Conservation (phyloP, 257 asterid species). For the Jaltomata sinuosa region DNA sequence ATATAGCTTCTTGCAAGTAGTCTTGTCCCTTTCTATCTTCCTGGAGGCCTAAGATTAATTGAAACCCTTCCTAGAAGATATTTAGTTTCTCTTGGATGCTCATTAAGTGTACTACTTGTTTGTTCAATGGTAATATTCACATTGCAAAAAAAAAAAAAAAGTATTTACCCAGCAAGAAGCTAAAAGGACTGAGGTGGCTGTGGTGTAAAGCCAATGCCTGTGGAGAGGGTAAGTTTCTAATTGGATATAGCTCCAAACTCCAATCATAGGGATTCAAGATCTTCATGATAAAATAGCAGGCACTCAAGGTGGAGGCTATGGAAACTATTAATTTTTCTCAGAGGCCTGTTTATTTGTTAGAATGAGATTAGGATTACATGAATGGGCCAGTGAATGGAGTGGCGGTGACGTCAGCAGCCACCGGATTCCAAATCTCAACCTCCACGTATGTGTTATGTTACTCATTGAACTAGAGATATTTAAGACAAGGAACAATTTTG, state of each 20-base stretch:
- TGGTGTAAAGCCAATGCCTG: not conserved
- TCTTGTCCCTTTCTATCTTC: no score
- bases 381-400: not conserved
- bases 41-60: no score
- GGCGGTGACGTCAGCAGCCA: not conserved
- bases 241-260: not conserved
- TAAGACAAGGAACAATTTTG: not conserved
- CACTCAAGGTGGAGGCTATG: not conserved
- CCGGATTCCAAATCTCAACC: not conserved
- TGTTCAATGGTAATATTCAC: no score
- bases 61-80: no score
- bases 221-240: not conserved
- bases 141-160: no score
- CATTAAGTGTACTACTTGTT: no score
- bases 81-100: no score
- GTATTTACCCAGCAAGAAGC: not conserved
- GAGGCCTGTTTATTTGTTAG: not conserved
- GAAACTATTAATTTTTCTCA: not conserved
- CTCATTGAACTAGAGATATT: not conserved
- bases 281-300: not conserved
- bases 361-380: no score
- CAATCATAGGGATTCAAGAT: not conserved
- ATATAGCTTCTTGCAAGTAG: no score
- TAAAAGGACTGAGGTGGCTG: not conserved
- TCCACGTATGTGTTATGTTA: not conserved